phyloP scores from a whole-genome alignment of 139 green algal species.

The Picochlorum sp. region DNA sequence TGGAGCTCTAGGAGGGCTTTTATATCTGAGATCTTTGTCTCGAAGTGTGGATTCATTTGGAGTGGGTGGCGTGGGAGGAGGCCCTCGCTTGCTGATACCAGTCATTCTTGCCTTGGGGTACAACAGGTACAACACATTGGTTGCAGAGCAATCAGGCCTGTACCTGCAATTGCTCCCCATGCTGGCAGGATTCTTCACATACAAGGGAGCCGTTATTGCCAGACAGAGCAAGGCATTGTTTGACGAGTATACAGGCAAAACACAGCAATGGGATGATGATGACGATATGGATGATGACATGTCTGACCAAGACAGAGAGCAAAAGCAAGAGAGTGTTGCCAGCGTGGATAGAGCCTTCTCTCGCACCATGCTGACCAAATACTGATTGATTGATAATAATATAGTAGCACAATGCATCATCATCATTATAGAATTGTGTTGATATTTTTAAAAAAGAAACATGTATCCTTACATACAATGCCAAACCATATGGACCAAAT shows the following conservation, averaged over 20 bases:
- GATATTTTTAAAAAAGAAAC: not conserved
- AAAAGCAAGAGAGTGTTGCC: not conserved
- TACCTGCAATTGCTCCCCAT: constrained; percentile 80
- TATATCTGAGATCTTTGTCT: constrained; percentile 79
- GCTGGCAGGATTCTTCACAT: constrained; percentile 93
- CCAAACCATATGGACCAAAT: too few relatives aligned
- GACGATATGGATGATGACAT: not conserved
- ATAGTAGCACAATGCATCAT: not conserved
- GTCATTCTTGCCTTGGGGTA: constrained; percentile 66
- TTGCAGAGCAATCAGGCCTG: constrained; percentile 52
- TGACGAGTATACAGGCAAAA: constrained; percentile 13
- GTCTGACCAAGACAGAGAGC: not conserved
- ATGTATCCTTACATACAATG: not conserved
- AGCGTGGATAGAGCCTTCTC: constrained; percentile 24
- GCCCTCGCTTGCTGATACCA: constrained; percentile 80
- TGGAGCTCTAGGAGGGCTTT: constrained; percentile 63
- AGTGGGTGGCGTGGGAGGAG: constrained; percentile 27
- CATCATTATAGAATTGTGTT: too few relatives aligned
- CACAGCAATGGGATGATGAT: not conserved
- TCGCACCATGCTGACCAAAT: constrained; percentile 12
- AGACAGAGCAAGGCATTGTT: constrained; percentile 31
- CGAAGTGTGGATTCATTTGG: constrained; percentile 65
- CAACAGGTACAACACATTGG: constrained; percentile 57
- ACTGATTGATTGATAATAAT: not conserved
- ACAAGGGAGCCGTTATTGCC: constrained; percentile 75